A percentile compares a stretch with the other conserved stretches of the same genome.
These are phyloP conservation scores for Paecilomyces sp. DNA, from an alignment of 2,329 filamentous ascomycete genomes.

Conservation along the genomic window DNA sequence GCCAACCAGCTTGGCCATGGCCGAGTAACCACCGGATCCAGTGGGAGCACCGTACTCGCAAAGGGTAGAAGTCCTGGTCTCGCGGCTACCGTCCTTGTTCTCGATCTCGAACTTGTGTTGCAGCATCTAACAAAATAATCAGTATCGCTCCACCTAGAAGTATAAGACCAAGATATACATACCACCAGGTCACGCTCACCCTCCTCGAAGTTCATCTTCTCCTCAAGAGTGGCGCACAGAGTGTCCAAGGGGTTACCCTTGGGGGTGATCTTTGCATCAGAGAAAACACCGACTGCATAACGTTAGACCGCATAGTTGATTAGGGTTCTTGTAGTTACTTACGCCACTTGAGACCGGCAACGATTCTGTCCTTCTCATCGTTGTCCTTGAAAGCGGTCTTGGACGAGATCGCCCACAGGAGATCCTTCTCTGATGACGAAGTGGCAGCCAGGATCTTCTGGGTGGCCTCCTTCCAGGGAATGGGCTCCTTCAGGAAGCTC, in stretches of 20 bases:
- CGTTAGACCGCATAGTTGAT: background rate
- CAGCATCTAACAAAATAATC: slow-evolving; percentile 37
- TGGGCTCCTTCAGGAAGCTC: slow-evolving; percentile 58
- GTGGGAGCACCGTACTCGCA: slow-evolving; percentile 8
- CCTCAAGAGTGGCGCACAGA: slow-evolving; percentile 79
- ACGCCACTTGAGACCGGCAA: slow-evolving; percentile 64
- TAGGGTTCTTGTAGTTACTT: background rate
- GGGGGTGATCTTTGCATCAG: slow-evolving; percentile 60
- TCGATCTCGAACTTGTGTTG: slow-evolving; percentile 49
- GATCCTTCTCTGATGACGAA: slow-evolving; percentile 60
- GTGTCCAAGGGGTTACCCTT: slow-evolving; percentile 78
- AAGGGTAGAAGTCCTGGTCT: slow-evolving; percentile 10
- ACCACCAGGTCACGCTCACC: slow-evolving; percentile 74
- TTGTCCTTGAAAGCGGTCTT: slow-evolving; percentile 66
- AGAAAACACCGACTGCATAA: slow-evolving; percentile 54
- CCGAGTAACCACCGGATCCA: slow-evolving; percentile 7
- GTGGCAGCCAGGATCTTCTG: slow-evolving; percentile 65
- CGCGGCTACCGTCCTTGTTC: slow-evolving; percentile 7
- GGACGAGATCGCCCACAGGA: slow-evolving; percentile 64
- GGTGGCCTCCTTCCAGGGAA: slow-evolving; percentile 80
- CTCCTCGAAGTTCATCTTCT: slow-evolving; percentile 83
- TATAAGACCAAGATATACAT: background rate
- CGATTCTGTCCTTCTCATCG: slow-evolving; percentile 62
- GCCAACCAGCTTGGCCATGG: slow-evolving; percentile 10
- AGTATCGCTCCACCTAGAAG: background rate